These are phyloP conservation scores for Chaetomiaceae sp. DNA, from an alignment of 2,329 filamentous ascomycete species.

Conservation along the genomic window DNA sequence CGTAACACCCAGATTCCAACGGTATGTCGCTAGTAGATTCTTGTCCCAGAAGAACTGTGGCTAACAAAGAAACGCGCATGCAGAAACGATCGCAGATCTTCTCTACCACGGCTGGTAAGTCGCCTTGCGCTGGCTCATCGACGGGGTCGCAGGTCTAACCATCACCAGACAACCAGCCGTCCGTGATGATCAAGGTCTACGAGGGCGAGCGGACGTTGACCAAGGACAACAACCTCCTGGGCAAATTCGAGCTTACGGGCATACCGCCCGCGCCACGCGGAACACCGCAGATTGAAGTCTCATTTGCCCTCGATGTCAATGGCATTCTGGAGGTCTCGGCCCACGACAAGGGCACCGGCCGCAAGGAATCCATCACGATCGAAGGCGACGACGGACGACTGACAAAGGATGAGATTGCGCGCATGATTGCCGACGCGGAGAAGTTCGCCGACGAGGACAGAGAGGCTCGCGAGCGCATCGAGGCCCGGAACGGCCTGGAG, in stretches of 20 bases:
- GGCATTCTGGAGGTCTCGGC: conserved; percentile 96
- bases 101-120: conserved; percentile 70
- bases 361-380: conserved; percentile 93
- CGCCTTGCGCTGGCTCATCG: neutral
- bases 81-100: conserved; percentile 91
- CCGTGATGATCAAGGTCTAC: conserved; percentile 90
- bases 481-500: conserved; percentile 91
- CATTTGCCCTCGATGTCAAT: conserved; percentile 96
- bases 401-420: conserved; percentile 91
- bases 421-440: conserved; percentile 97
- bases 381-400: conserved; percentile 98
- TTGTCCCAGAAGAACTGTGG: neutral
- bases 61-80: neutral
- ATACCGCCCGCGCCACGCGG: conserved; percentile 93
- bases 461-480: conserved; percentile 89
- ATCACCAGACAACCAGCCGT: conserved; percentile 70
- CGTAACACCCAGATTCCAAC: conserved; percentile 93
- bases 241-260: conserved; percentile 96
- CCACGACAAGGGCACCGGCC: conserved; percentile 95
- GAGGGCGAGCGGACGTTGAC: conserved; percentile 93
- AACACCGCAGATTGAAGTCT: conserved; percentile 96
- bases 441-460: conserved; percentile 99
- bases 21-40: conserved; percentile 17
- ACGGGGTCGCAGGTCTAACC: neutral
- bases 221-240: conserved; percentile 94